Percentiles rank a stretch among this genome's conserved stretches.
phyloP scores from a whole-genome alignment of 306 rosid genomes.

The Medicago ruthenica region DNA sequence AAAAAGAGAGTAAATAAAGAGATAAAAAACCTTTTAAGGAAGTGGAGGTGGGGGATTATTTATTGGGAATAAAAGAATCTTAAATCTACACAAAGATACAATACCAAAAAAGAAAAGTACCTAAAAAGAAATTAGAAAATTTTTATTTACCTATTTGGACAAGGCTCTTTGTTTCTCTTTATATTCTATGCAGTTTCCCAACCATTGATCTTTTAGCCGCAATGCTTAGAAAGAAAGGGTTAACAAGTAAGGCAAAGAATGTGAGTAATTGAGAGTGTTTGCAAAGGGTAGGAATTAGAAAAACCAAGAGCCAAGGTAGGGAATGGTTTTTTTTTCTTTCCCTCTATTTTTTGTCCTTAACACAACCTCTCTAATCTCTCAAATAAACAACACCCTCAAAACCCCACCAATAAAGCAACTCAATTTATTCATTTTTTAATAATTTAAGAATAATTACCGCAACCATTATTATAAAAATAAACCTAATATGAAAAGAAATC shows the following conservation, averaged over 20 bases:
- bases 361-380: not conserved
- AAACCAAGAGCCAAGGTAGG: conserved; percentile 5
- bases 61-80: conserved; percentile 65
- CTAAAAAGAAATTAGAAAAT: conserved; percentile 8
- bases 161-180: conserved; percentile 24
- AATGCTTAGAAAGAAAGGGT: conserved; percentile 54
- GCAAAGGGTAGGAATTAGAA: conserved; percentile 37
- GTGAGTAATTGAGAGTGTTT: conserved; percentile 45
- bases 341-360: conserved; percentile 1
- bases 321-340: conserved; percentile 14
- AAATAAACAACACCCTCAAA: conserved; percentile 33
- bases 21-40: conserved; percentile 27
- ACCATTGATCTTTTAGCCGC: conserved; percentile 8
- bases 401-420: conserved; percentile 47
- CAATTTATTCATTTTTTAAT: not conserved
- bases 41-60: conserved; percentile 19
- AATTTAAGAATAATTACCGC: conserved; percentile 34
- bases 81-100: conserved; percentile 39
- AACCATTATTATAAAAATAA: not conserved
- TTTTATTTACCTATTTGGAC: conserved; percentile 44
- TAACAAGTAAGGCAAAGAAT: conserved; percentile 69
- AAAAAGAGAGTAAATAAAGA: not conserved
- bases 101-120: not conserved
- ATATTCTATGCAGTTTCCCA: not conserved
- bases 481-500: not conserved